phyloP scores from a whole-genome alignment of 1,139 yeast genomes.

The Hyphopichia pseudoburtonii region DNA sequence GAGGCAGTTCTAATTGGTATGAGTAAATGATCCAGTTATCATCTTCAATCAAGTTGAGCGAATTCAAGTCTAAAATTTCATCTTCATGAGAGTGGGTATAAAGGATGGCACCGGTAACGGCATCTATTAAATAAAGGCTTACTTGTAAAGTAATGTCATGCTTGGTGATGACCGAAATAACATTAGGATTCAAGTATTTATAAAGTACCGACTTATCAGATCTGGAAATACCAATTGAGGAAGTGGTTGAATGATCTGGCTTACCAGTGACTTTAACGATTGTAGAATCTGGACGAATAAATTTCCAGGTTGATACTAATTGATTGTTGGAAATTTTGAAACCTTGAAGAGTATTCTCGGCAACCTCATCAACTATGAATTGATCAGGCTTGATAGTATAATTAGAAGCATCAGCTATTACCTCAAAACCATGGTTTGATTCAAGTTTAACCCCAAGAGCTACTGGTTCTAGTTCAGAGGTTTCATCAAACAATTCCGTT shows the following conservation, averaged over 20 bases:
- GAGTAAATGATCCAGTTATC: constrained; percentile 85
- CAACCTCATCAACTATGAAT: constrained; percentile 16
- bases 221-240: constrained; percentile 69
- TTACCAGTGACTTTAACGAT: constrained; percentile 20
- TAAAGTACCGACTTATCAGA: constrained; percentile 76
- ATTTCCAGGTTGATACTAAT: constrained; percentile 30
- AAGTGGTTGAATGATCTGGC: constrained; percentile 45
- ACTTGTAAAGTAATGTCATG: constrained; percentile 28
- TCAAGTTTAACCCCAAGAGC: constrained; percentile 6
- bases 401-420: not conserved
- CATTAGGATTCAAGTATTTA: constrained; percentile 78
- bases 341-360: constrained; percentile 19
- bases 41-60: constrained; percentile 60
- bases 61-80: constrained; percentile 34
- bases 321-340: constrained; percentile 17
- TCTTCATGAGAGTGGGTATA: constrained; percentile 45
- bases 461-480: constrained; percentile 4
- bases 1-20: constrained; percentile 52
- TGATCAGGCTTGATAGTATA: constrained; percentile 10
- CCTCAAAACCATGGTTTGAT: constrained; percentile 1
- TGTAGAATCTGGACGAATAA: constrained; percentile 16
- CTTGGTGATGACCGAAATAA: constrained; percentile 55
- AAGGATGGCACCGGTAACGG: constrained; percentile 66
- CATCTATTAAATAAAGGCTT: constrained; percentile 59
- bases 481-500: constrained; percentile 10